These are phyloP conservation scores for Knoxdaviesia capensis DNA, from an alignment of 2,329 filamentous ascomycete genomes.

Conservation along the genomic window DNA sequence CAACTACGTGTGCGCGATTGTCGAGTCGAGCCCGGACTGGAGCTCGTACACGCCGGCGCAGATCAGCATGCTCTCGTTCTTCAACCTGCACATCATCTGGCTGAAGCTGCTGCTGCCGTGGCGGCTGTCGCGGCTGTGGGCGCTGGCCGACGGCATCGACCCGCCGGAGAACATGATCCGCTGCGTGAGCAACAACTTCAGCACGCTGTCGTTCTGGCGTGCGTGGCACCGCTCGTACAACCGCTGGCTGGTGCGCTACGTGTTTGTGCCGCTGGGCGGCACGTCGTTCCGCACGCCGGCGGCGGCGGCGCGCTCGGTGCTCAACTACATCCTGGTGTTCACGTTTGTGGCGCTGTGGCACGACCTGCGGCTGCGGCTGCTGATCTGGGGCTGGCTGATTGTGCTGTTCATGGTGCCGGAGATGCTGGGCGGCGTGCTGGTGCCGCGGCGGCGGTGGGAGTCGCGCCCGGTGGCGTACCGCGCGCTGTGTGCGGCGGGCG, in stretches of 20 bases:
- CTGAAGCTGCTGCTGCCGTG: slow-evolving; percentile 89
- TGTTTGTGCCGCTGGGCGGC: slow-evolving; percentile 83
- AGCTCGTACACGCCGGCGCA: slow-evolving; percentile 67
- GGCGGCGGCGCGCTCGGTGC: slow-evolving; percentile 34
- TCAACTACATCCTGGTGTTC: slow-evolving; percentile 72
- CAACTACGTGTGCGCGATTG: slow-evolving; percentile 85
- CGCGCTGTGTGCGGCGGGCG: slow-evolving; percentile 60
- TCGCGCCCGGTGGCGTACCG: slow-evolving; percentile 52
- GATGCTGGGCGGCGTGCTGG: slow-evolving; percentile 47
- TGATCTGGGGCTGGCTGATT: slow-evolving; percentile 95
- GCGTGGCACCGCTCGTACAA: slow-evolving; percentile 93
- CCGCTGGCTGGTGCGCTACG: slow-evolving; percentile 81
- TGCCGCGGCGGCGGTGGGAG: slow-evolving; percentile 56
- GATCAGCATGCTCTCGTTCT: slow-evolving; percentile 76
- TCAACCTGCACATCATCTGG: slow-evolving; percentile 96
- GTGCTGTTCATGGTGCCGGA: slow-evolving; percentile 89
- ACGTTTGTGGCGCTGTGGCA: slow-evolving; percentile 98
- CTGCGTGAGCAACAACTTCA: slow-evolving; percentile 91
- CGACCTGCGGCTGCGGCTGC: slow-evolving; percentile 74
- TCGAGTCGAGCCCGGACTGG: slow-evolving; percentile 64
- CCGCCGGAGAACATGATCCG: slow-evolving; percentile 97
- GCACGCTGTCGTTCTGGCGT: slow-evolving; percentile 80
- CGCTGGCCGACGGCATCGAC: slow-evolving; percentile 74
- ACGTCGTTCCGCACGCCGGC: slow-evolving; percentile 25
- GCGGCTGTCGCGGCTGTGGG: slow-evolving; percentile 98